A percentile compares a stretch with the other conserved stretches of the same genome.
Conservation (phyloP, 306 rosid genomes). For the Rosa multiflora region DNA sequence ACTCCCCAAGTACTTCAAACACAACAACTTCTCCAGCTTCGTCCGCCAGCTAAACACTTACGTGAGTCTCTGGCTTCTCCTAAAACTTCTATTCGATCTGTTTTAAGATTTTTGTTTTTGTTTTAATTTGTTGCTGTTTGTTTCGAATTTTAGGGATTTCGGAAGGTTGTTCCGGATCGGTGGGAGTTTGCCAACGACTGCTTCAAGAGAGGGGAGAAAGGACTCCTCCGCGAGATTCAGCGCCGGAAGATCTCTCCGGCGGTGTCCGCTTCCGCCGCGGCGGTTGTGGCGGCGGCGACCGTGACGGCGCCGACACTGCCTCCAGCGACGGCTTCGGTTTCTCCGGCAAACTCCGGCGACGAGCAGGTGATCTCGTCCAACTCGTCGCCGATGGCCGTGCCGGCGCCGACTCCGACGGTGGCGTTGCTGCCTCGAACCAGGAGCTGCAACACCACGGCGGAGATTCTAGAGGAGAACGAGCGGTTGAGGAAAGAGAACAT, state of each 20-base stretch:
- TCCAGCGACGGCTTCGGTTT: constrained; percentile 43
- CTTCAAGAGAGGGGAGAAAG: constrained; percentile 75
- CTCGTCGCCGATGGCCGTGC: constrained; percentile 56
- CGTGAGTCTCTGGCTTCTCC: constrained; percentile 31
- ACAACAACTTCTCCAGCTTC: constrained; percentile 93
- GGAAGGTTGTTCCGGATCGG: constrained; percentile 94
- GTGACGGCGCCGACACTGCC: neutral
- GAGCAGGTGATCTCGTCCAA: constrained; percentile 89
- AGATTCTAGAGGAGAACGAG: constrained; percentile 78
- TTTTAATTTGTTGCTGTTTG: neutral
- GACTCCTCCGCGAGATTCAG: constrained; percentile 79
- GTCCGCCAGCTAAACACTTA: constrained; percentile 98
- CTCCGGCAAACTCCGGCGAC: constrained; percentile 82
- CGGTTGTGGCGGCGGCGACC: neutral
- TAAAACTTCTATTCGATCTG: neutral
- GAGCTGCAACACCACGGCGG: constrained; percentile 70
- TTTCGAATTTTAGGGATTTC: constrained; percentile 62
- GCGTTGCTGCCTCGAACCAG: constrained; percentile 37
- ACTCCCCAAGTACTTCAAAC: constrained; percentile 87
- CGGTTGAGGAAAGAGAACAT: constrained; percentile 75
- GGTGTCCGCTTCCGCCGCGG: neutral
- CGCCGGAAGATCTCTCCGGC: constrained; percentile 66
- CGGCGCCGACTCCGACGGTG: constrained; percentile 21
- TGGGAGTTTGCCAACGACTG: constrained; percentile 94
- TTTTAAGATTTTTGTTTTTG: neutral